Conservation (phyloP, 1,284 basidiomycete genomes). For the Puccinia polysora region DNA sequence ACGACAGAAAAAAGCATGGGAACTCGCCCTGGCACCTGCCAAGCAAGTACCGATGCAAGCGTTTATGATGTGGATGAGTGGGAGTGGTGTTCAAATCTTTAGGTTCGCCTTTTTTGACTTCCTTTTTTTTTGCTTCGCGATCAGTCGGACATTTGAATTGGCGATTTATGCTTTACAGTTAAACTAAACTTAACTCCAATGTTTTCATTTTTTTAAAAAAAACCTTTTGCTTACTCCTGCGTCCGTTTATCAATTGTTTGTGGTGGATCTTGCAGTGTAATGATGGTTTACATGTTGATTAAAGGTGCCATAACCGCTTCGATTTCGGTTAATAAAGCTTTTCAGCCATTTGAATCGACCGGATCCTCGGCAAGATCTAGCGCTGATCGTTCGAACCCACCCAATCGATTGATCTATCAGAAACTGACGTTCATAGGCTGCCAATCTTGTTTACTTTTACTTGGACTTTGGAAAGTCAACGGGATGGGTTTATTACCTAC, state of each 20-base stretch:
- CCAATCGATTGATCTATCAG: slow-evolving; percentile 58
- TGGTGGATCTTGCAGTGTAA: slow-evolving; percentile 46
- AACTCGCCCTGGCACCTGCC: slow-evolving; percentile 59
- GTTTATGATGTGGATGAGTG: slow-evolving; percentile 94
- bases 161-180: no score
- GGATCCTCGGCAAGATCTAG: slow-evolving; percentile 58
- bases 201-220: no score
- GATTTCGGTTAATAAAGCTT: slow-evolving; percentile 48
- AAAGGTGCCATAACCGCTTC: slow-evolving; percentile 49
- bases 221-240: no score
- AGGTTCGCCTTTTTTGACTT: no score
- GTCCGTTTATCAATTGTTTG: no score
- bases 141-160: no score
- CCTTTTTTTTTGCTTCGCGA: no score
- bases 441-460: slow-evolving; percentile 67
- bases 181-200: no score
- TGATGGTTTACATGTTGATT: slow-evolving; percentile 51
- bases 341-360: slow-evolving; percentile 54
- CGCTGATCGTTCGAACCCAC: slow-evolving; percentile 62
- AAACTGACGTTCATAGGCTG: slow-evolving; percentile 67
- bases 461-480: slow-evolving; percentile 83
- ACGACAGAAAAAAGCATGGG: slow-evolving; percentile 50
- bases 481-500: slow-evolving; percentile 82
- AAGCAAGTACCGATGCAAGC: slow-evolving; percentile 88
- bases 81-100: slow-evolving; percentile 84